A percentile compares a stretch with the other conserved stretches of the same genome.
Evolutionary conservation across 192 early-diverging fungal species (phyloP).

Genomic region (Coemansia aciculifera): DNA sequence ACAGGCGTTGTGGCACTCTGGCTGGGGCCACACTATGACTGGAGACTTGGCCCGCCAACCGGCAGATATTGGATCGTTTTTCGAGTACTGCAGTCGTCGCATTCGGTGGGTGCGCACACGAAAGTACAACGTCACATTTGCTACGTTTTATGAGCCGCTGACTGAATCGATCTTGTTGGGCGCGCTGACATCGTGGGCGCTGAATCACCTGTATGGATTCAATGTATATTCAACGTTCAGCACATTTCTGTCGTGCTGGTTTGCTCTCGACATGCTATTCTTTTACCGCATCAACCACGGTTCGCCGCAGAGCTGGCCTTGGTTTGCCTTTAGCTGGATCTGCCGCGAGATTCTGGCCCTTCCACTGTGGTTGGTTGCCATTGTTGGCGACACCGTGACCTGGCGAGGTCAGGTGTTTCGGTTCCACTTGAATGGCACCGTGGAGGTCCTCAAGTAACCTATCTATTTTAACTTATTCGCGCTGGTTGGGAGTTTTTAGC

Average conservation of each 20-base stretch:
- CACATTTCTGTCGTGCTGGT: constrained; percentile 59
- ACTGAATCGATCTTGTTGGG: constrained; percentile 85
- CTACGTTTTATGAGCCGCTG: constrained; percentile 91
- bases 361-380: constrained; percentile 81
- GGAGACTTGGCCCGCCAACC: constrained; percentile 85
- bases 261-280: constrained; percentile 62
- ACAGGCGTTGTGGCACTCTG: constrained; percentile 75
- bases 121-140: constrained; percentile 88
- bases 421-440: constrained; percentile 66
- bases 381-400: constrained; percentile 76
- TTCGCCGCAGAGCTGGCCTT: constrained; percentile 54
- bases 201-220: constrained; percentile 59
- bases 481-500: not conserved
- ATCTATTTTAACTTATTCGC: not conserved
- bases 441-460: constrained; percentile 26
- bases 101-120: constrained; percentile 91
- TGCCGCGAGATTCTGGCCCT: constrained; percentile 80
- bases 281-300: constrained; percentile 47
- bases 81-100: constrained; percentile 82
- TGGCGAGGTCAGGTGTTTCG: constrained; percentile 83
- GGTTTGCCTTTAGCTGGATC: constrained; percentile 70
- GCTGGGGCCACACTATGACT: constrained; percentile 82
- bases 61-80: constrained; percentile 68
- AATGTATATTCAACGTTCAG: constrained; percentile 49
- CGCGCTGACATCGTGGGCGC: constrained; percentile 68